Conservation (phyloP, 139 green algal genomes). For the Micractinium sp. region DNA sequence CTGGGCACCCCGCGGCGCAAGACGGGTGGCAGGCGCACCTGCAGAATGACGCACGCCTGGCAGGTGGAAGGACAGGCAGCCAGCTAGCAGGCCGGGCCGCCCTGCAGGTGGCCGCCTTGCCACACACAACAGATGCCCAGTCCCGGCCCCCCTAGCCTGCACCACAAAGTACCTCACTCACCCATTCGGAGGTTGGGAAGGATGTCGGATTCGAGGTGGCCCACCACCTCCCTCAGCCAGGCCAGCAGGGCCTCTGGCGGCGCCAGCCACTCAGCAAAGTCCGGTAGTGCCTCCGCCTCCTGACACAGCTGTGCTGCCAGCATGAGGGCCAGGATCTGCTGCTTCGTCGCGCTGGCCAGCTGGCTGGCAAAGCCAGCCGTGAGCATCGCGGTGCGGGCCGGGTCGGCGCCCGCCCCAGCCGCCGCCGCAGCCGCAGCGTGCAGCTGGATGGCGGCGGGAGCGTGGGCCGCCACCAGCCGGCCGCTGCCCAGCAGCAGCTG, state of each 20-base stretch:
- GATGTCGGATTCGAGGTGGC: background rate
- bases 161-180: background rate
- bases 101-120: background rate
- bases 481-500: background rate
- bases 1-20: too few species aligned
- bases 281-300: background rate
- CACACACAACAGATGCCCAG: background rate
- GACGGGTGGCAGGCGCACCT: too few species aligned
- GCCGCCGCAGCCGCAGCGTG: too few species aligned
- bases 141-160: too few species aligned
- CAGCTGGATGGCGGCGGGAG: background rate
- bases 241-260: background rate
- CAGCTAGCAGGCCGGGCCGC: too few species aligned
- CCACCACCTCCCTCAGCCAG: background rate
- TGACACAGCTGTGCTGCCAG: background rate
- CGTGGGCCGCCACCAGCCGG: background rate
- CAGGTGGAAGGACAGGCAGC: background rate
- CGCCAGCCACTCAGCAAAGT: background rate
- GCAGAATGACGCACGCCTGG: background rate
- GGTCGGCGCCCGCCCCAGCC: too few species aligned
- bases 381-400: background rate
- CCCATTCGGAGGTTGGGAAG: background rate
- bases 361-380: background rate
- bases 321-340: background rate
- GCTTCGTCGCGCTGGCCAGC: background rate